Conservation (phyloP, 1,284 basidiomycete species). For the Tremellales sp. region DNA sequence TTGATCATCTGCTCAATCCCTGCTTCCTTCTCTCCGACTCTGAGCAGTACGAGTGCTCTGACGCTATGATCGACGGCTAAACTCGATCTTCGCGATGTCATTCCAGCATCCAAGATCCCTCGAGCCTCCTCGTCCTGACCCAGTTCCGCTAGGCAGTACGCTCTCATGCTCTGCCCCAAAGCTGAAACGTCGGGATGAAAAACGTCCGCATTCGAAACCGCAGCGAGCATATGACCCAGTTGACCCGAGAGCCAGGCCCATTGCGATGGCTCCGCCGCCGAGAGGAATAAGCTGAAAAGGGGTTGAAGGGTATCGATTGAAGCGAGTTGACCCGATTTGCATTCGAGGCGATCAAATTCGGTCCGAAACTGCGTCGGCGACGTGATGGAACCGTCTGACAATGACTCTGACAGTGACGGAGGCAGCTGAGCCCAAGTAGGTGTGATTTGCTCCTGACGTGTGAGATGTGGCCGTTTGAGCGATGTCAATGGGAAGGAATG, state of each 20-base stretch:
- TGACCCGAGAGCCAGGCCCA: constrained; percentile 13
- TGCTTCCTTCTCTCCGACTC: constrained; percentile 7
- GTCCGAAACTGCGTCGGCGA: constrained; percentile 1
- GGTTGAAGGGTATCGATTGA: neutral
- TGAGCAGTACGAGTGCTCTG: neutral
- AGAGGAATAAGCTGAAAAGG: neutral
- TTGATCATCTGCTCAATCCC: constrained; percentile 8
- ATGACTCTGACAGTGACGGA: neutral
- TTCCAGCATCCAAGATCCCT: neutral
- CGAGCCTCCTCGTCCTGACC: neutral
- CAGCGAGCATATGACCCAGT: constrained; percentile 4
- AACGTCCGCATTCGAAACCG: neutral
- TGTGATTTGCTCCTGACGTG: too few relatives aligned
- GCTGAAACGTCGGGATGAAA: neutral
- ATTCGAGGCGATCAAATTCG: constrained; percentile 1
- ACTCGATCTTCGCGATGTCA: neutral
- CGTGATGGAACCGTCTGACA: neutral
- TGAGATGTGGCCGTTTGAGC: too few relatives aligned
- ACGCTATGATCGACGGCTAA: neutral
- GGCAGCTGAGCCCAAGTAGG: neutral
- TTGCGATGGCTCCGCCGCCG: constrained; percentile 1
- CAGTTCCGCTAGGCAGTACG: constrained; percentile 1
- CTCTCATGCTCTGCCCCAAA: constrained; percentile 2
- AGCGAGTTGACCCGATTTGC: constrained; percentile 3
- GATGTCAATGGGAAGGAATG: too few relatives aligned